Percentiles rank a stretch among this genome's conserved stretches.
These are phyloP conservation scores for Pythium graminicola DNA, from an alignment of 352 stramenopile species.

Conservation along the genomic window DNA sequence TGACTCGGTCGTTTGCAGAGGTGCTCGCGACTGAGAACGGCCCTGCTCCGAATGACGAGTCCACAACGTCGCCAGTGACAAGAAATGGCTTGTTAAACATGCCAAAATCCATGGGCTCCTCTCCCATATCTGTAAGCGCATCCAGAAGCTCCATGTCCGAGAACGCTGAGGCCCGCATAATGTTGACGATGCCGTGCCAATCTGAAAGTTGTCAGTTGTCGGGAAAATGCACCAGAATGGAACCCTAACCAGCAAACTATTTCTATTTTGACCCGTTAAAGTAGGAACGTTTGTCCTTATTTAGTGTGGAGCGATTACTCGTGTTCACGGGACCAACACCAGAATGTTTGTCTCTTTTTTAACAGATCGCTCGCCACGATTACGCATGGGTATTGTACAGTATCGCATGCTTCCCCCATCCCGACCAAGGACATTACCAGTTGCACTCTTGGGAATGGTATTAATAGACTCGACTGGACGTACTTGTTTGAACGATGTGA, in stretches of 20 bases:
- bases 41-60: not conserved
- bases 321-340: too few species aligned
- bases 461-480: conserved; percentile 77
- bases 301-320: too few species aligned
- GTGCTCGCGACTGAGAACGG: not conserved
- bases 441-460: conserved; percentile 86
- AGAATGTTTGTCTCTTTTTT: too few species aligned
- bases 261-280: too few species aligned
- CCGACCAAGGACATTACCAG: conserved; percentile 90
- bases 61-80: not conserved
- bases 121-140: conserved; percentile 32
- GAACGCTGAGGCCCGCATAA: conserved; percentile 20
- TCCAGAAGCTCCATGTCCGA: conserved; percentile 45
- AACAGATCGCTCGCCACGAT: not conserved
- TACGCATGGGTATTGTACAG: not conserved
- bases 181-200: not conserved
- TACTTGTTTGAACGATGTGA: conserved; percentile 72
- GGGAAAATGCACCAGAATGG: not conserved
- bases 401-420: conserved; percentile 2
- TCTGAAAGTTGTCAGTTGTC: not conserved
- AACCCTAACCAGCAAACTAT: too few species aligned
- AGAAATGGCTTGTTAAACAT: not conserved
- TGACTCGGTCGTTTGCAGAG: not conserved
- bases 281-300: too few species aligned
- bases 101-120: not conserved